A percentile compares a stretch with the other conserved stretches of the same genome.
phyloP scores from a whole-genome alignment of 2,329 filamentous ascomycete species.

The Hortaea sp. region DNA sequence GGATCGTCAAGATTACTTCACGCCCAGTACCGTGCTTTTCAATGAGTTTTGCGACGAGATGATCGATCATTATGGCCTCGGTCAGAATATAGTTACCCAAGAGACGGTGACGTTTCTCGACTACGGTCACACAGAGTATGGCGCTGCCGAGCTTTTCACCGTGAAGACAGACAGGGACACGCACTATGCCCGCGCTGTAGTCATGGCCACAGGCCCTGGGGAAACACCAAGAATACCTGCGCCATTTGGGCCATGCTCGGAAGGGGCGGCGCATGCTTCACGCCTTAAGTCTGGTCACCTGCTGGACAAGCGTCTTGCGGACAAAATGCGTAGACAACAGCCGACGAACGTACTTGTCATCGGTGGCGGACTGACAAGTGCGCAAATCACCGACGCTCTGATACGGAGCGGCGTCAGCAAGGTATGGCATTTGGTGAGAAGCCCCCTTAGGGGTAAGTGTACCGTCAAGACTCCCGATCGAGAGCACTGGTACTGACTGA shows the following conservation, averaged over 20 bases:
- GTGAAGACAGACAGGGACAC: slow-evolving; percentile 48
- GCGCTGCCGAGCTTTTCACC: slow-evolving; percentile 52
- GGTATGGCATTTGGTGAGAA: slow-evolving; percentile 61
- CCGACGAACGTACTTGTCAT: slow-evolving; percentile 60
- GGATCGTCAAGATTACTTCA: slow-evolving; percentile 39
- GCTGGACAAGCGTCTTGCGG: slow-evolving; percentile 32
- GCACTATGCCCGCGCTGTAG: slow-evolving; percentile 49
- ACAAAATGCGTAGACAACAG: slow-evolving; percentile 41
- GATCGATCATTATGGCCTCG: slow-evolving; percentile 37
- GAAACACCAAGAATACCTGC: slow-evolving; percentile 44
- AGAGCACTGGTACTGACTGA: too few relatives aligned
- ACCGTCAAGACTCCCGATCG: too few relatives aligned
- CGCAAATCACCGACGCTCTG: slow-evolving; percentile 60
- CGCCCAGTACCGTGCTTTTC: slow-evolving; percentile 32
- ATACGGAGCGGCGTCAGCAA: slow-evolving; percentile 55
- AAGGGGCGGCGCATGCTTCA: slow-evolving; percentile 54
- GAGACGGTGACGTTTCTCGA: slow-evolving; percentile 52
- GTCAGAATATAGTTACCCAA: slow-evolving; percentile 47
- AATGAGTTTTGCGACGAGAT: slow-evolving; percentile 31
- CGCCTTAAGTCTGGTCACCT: slow-evolving; percentile 31
- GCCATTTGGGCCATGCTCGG: slow-evolving; percentile 27
- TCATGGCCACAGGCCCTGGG: slow-evolving; percentile 62
- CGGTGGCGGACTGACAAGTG: slow-evolving; percentile 66
- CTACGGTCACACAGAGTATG: slow-evolving; percentile 38
- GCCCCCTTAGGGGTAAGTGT: slow-evolving; percentile 32